A percentile compares a stretch with the other conserved stretches of the same genome.
These are phyloP conservation scores for Phoma sp. DNA, from an alignment of 2,329 filamentous ascomycete genomes.

Conservation along the genomic window DNA sequence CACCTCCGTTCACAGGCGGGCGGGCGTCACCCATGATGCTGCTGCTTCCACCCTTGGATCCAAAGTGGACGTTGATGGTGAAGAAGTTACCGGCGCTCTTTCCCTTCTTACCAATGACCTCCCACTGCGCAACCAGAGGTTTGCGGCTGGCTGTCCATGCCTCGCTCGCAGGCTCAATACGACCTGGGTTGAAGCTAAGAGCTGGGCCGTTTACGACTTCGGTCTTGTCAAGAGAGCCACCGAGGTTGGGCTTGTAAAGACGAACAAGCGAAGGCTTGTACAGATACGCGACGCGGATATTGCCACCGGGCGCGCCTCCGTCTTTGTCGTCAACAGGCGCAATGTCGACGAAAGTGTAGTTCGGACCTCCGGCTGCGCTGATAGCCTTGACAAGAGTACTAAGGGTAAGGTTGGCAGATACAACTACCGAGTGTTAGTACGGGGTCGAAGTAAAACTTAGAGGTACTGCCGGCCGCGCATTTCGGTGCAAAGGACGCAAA, in stretches of 20 bases:
- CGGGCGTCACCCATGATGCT: conserved; percentile 69
- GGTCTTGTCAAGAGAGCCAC: conserved; percentile 61
- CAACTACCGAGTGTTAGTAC: conserved; percentile 37
- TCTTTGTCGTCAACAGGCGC: conserved; percentile 66
- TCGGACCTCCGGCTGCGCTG: conserved; percentile 53
- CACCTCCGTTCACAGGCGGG: conserved; percentile 70
- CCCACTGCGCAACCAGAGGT: conserved; percentile 71
- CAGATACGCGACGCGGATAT: conserved; percentile 74
- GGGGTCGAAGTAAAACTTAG: neutral
- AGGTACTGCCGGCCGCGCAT: conserved; percentile 11
- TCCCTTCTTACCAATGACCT: conserved; percentile 60
- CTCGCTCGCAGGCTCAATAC: conserved; percentile 66
- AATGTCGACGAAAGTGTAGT: conserved; percentile 67
- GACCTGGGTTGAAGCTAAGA: conserved; percentile 73
- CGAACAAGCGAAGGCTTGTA: conserved; percentile 67
- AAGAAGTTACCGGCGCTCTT: conserved; percentile 60
- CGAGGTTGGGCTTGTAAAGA: conserved; percentile 66
- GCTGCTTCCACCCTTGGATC: conserved; percentile 70
- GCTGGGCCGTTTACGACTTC: conserved; percentile 63
- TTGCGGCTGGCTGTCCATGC: conserved; percentile 70
- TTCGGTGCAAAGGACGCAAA: conserved; percentile 6
- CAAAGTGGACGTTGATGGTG: conserved; percentile 74
- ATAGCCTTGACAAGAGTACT: conserved; percentile 62
- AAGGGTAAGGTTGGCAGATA: conserved; percentile 65
- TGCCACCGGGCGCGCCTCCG: conserved; percentile 72